These are phyloP conservation scores for Trichoderma aggressivum DNA, from an alignment of 2,329 filamentous ascomycete species.

Conservation along the genomic window DNA sequence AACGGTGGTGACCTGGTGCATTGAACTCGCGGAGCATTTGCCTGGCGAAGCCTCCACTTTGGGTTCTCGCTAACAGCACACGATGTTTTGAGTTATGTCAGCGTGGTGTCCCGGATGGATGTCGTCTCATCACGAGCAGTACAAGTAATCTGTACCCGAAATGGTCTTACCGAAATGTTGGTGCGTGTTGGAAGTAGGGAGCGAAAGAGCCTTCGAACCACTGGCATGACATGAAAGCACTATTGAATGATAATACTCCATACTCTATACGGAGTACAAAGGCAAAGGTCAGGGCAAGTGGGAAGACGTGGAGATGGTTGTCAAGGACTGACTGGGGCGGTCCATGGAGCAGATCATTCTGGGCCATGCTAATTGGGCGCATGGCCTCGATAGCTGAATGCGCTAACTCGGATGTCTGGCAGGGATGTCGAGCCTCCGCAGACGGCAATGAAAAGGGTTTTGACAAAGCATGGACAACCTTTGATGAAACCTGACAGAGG, in stretches of 20 bases:
- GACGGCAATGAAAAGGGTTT: background rate
- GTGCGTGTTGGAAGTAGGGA: background rate
- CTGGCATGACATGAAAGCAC: background rate
- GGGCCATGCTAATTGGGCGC: constrained; percentile 25
- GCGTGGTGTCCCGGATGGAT: background rate
- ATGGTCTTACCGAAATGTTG: background rate
- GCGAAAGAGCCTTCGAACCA: background rate
- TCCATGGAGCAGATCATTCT: constrained; percentile 26
- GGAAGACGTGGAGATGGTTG: constrained; percentile 5
- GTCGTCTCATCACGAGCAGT: background rate
- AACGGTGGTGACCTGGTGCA: background rate
- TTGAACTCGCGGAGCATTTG: background rate
- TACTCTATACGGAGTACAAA: constrained; percentile 3
- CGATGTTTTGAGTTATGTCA: background rate
- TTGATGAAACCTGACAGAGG: background rate
- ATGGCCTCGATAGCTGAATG: constrained; percentile 24
- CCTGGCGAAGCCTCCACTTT: background rate
- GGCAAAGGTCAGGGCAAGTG: background rate
- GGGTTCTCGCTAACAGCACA: background rate
- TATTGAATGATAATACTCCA: background rate
- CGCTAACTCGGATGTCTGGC: constrained; percentile 21
- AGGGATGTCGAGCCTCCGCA: constrained; percentile 20
- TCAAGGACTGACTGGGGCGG: constrained; percentile 6
- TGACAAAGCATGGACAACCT: constrained; percentile 1
- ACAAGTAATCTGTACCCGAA: background rate